These are phyloP conservation scores for Umbellularia californica DNA, from an alignment of 164 flowering plant genomes.

Conservation along the genomic window DNA sequence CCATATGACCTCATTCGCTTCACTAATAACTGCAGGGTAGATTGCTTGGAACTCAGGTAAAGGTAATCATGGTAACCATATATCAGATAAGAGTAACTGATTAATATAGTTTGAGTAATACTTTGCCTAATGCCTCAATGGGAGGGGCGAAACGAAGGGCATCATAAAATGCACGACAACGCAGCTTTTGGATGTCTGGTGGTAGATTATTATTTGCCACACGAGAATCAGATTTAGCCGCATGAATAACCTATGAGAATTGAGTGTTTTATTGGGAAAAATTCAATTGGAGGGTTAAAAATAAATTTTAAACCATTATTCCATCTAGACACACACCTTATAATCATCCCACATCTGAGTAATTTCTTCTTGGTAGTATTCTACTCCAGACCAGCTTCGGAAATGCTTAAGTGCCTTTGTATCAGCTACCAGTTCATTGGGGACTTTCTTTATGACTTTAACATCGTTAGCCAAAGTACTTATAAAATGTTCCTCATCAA, in stretches of 20 bases:
- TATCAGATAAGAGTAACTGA: neutral
- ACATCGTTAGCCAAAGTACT: constrained; percentile 66
- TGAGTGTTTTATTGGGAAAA: neutral
- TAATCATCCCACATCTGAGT: constrained; percentile 76
- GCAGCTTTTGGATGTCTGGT: constrained; percentile 83
- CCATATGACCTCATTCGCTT: constrained; percentile 91
- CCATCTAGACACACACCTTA: constrained; percentile 36
- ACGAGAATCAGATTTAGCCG: constrained; percentile 95
- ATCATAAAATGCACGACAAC: constrained; percentile 88
- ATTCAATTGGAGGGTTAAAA: too few relatives aligned
- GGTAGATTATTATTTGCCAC: constrained; percentile 89
- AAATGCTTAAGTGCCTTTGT: constrained; percentile 71
- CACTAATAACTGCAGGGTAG: constrained; percentile 58
- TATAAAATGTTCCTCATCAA: constrained; percentile 85
- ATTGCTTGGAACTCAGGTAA: neutral
- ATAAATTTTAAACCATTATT: too few relatives aligned
- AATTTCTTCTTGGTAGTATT: constrained; percentile 80
- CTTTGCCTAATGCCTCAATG: constrained; percentile 94
- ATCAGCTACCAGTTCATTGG: constrained; percentile 52
- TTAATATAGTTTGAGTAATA: constrained; percentile 17
- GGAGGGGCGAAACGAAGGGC: constrained; percentile 89
- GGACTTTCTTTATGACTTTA: constrained; percentile 70
- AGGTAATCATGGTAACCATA: neutral
- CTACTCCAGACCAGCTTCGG: constrained; percentile 88
- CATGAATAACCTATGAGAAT: constrained; percentile 68